These are phyloP conservation scores for Epithemia pelagica DNA, from an alignment of 108 stramenopile genomes.

Conservation along the genomic window DNA sequence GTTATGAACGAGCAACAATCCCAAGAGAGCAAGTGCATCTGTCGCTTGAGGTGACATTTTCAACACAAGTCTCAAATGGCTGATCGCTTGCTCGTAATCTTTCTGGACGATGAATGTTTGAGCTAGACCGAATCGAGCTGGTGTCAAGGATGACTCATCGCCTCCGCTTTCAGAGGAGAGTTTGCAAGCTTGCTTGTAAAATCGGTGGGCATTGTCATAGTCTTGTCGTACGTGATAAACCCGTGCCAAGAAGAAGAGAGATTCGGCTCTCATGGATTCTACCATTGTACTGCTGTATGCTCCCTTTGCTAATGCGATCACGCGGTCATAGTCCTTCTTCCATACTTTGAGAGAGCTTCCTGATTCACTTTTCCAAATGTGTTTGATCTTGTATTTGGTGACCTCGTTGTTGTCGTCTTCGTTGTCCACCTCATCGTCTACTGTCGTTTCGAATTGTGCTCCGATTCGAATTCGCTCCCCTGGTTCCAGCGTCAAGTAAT, in stretches of 20 bases:
- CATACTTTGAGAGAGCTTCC: conserved; percentile 67
- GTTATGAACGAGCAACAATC: conserved; percentile 62
- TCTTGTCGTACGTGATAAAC: conserved; percentile 81
- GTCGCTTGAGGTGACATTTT: conserved; percentile 65
- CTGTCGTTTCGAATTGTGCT: conserved; percentile 66
- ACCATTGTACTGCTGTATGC: conserved; percentile 77
- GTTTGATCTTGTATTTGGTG: conserved; percentile 52
- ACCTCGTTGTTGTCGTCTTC: conserved; percentile 21
- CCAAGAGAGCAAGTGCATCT: conserved; percentile 71
- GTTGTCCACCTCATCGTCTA: conserved; percentile 35
- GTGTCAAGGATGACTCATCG: conserved; percentile 33
- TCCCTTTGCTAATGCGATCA: conserved; percentile 78
- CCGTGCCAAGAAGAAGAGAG: conserved; percentile 80
- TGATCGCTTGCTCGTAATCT: conserved; percentile 51
- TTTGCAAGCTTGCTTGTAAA: conserved; percentile 72
- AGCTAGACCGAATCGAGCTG: conserved; percentile 78
- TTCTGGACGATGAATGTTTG: conserved; percentile 67
- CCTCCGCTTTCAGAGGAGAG: conserved; percentile 27
- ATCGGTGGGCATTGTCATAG: conserved; percentile 63
- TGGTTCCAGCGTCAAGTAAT: conserved; percentile 47
- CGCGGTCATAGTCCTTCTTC: conserved; percentile 90
- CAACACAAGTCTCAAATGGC: conserved; percentile 53
- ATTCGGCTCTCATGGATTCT: conserved; percentile 83
- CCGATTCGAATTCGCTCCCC: conserved; percentile 89
- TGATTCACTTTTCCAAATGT: conserved; percentile 63